A percentile compares a stretch with the other conserved stretches of the same genome.
phyloP scores from a whole-genome alignment of 352 stramenopile genomes.

The Phytophthora pluvialis region DNA sequence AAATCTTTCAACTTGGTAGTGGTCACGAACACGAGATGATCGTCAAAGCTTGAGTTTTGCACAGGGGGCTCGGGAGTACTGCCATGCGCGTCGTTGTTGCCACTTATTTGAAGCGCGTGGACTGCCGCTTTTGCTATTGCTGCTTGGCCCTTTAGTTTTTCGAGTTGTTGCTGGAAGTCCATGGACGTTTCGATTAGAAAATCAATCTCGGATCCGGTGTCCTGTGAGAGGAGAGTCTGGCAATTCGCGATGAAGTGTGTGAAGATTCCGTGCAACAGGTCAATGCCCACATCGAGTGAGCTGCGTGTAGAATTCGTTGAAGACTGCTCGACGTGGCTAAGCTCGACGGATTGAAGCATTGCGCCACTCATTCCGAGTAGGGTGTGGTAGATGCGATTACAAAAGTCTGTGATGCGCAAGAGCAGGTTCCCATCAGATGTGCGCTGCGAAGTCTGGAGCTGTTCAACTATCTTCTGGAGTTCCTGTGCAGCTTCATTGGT shows the following conservation, averaged over 20 bases:
- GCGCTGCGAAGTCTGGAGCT: slow-evolving; percentile 34
- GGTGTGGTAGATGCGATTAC: slow-evolving; percentile 56
- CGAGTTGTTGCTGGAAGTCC: slow-evolving; percentile 53
- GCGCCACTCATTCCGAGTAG: slow-evolving; percentile 56
- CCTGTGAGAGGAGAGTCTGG: slow-evolving; percentile 18
- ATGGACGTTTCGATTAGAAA: slow-evolving; percentile 44
- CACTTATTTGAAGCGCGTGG: slow-evolving; percentile 12
- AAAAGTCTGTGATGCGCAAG: slow-evolving; percentile 34
- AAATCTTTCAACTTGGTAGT: slow-evolving; percentile 42
- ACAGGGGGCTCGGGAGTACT: background rate
- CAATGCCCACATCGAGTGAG: slow-evolving; percentile 46
- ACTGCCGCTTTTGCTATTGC: slow-evolving; percentile 36
- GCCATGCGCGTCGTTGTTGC: slow-evolving; percentile 15
- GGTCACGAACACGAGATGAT: slow-evolving; percentile 49
- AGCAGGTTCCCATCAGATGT: slow-evolving; percentile 27
- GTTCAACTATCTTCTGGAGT: slow-evolving; percentile 39
- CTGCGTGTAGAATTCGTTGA: slow-evolving; percentile 15
- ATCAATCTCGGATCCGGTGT: slow-evolving; percentile 24
- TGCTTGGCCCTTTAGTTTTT: slow-evolving; percentile 60
- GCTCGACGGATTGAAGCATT: slow-evolving; percentile 52
- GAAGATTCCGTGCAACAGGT: slow-evolving; percentile 50
- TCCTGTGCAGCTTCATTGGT: slow-evolving; percentile 47
- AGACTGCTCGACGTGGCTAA: slow-evolving; percentile 33
- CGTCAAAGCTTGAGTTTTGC: slow-evolving; percentile 45
- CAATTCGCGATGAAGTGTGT: slow-evolving; percentile 41